These are phyloP conservation scores for Auriscalpium orientale DNA, from an alignment of 768 basidiomycete species.

Conservation along the genomic window DNA sequence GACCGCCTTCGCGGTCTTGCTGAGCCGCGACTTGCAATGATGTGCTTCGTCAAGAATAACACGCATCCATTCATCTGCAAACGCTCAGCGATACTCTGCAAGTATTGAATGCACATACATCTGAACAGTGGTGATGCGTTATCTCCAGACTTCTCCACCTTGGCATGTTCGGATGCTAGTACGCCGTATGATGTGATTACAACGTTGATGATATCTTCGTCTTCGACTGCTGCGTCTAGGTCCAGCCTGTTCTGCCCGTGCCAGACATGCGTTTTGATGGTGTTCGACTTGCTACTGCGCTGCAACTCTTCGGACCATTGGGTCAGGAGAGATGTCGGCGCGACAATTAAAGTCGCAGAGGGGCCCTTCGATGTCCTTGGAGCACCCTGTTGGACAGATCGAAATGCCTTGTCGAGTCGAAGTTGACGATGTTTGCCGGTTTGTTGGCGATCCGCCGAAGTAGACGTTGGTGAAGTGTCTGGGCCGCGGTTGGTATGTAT, in stretches of 20 bases:
- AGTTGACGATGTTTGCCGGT: constrained; percentile 45
- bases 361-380: constrained; percentile 23
- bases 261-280: constrained; percentile 67
- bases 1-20: constrained; percentile 83
- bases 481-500: constrained; percentile 68
- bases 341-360: constrained; percentile 81
- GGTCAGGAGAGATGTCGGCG: constrained; percentile 82
- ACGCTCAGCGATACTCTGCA: neutral
- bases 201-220: constrained; percentile 62
- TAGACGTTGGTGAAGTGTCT: constrained; percentile 29
- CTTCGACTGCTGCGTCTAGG: constrained; percentile 49
- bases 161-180: constrained; percentile 80
- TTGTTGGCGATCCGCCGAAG: constrained; percentile 17
- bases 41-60: constrained; percentile 93
- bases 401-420: constrained; percentile 58
- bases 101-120: constrained; percentile 33
- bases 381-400: constrained; percentile 32
- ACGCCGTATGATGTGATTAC: constrained; percentile 91
- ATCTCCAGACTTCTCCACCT: constrained; percentile 44
- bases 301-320: constrained; percentile 94
- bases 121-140: constrained; percentile 60
- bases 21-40: constrained; percentile 83
- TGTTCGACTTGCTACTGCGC: constrained; percentile 68
- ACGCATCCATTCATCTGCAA: constrained; percentile 69
- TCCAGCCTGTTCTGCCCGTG: constrained; percentile 84